Base-by-base conservation (phyloP, 2,329 filamentous ascomycete species). In the Colletotrichum eremochloae region DNA sequence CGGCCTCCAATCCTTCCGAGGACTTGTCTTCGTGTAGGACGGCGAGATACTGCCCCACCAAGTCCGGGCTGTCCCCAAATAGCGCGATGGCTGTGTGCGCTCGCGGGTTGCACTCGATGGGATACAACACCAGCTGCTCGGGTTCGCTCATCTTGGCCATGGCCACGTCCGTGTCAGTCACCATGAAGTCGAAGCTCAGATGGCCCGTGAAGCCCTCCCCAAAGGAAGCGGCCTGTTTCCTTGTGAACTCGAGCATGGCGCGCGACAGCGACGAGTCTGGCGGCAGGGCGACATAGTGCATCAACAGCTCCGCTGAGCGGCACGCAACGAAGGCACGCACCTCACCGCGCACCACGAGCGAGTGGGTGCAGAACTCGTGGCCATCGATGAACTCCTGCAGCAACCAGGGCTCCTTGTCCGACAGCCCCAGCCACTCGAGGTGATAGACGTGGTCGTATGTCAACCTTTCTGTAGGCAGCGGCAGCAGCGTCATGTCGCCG, bases 101-200 rank as follows among this genome's bases (percentile, higher is more conserved):
- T 18, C 92, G 84, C 0, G 92, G 92, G 68, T 93, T 94, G 77
- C 91, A 93, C 77, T 93, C 91, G 68, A 94, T 93, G 0, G 91
- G 90, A 74, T 89, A 91, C 1, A 93, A 78, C 5, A 12, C n/a
- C 12, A 69, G n/a, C 44, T 72, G 44, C 31, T 64, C 69, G 31
- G 66, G 69, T 38, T 5, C 67, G 66, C 5, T 74, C 63, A 0
- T 75, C 38, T 75, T 84, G 75, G n/a, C 81, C 79, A 56, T 81
- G 50, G 76, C 79, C 53, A 74, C 77, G 38, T 68, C 74, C 50
- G 82, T 78, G 61, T 86, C 82, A 60, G 89, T 86, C 2, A 92
- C 87, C 75, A 94, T 82, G 74, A 95, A 92, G 78, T 94, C 91
- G 66, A 95, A 91, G 24, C 88, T 91, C 42, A 95, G 79, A 78